These are phyloP conservation scores for Eucalyptus regnans DNA, from an alignment of 345 rosid species.

Conservation along the genomic window DNA sequence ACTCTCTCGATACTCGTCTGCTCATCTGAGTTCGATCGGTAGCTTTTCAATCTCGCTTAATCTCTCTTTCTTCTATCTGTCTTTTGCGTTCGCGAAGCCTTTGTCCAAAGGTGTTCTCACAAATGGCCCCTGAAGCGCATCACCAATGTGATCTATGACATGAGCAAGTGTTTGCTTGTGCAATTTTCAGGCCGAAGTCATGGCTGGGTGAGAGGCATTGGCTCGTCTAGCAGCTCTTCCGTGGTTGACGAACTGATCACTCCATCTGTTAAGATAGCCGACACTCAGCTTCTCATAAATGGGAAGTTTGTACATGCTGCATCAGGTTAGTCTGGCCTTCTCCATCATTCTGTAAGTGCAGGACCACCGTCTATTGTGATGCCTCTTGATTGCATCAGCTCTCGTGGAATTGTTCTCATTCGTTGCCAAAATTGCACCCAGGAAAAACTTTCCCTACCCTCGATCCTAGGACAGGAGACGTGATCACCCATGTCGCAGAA, in stretches of 20 bases:
- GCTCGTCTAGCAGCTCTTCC: constrained; percentile 36
- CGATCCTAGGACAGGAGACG: constrained; percentile 90
- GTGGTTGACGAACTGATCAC: constrained; percentile 40
- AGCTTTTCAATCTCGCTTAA: neutral
- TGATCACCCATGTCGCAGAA: constrained; percentile 82
- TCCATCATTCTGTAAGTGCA: neutral
- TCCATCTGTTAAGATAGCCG: constrained; percentile 48
- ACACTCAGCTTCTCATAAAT: constrained; percentile 57
- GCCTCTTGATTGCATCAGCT: neutral
- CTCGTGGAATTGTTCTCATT: neutral
- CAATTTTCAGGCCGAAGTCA: constrained; percentile 23
- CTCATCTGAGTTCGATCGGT: neutral
- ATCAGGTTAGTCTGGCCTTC: constrained; percentile 39
- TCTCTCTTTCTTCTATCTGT: neutral
- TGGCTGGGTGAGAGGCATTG: constrained; percentile 17
- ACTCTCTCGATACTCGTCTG: neutral
- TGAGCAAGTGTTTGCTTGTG: neutral
- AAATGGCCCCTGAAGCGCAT: neutral
- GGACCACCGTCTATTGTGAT: neutral
- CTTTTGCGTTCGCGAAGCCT: neutral
- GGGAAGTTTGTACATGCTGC: constrained; percentile 83
- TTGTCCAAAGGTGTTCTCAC: neutral
- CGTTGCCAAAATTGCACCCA: neutral
- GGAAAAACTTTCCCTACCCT: constrained; percentile 65
- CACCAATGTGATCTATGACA: neutral